Evolutionary conservation across 768 basidiomycete species (phyloP), one percentile per base, ranked within the genome.

Genomic region (Leucogyrophana mollusca): DNA sequence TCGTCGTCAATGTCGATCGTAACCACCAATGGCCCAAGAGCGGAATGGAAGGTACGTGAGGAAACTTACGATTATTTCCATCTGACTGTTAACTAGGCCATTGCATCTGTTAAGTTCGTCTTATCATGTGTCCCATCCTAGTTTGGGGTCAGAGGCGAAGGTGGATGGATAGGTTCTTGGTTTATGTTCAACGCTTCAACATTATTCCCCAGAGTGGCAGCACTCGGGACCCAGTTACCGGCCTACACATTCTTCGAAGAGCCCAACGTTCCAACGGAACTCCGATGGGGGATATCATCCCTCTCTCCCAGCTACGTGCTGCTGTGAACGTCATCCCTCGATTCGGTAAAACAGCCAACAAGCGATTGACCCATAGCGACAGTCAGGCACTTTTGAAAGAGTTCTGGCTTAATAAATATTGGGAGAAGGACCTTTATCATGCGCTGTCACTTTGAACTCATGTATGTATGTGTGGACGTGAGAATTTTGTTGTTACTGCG

Each of bases 121-220:
- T 61, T 4, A 43, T 60, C 11, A 49, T 61, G 49, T 21, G 41
- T 10, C 58, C 46, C 0, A 20, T 51, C 11, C n/a, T 14, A 24
- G 40, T 45, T 17, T 35, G 10, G 20, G 32, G 34, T 30, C 27
- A 30, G 27, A 30, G 27, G 23, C 23, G 23, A 4, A 16, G 5
- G 23, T 40, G 40, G 40, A 9, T 2, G 16, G 23, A 40, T 24
- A 3, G 1, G 13, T 59, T 52, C 34, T 25, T 59, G 16, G 48
- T 47, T 8, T 60, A 58, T 40, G 47, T 53, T 3, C 49, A 54
- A 16, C 42, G 42, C 3, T 60, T 58, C 20, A 40, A 53, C 27
- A 45, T 56, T 16, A 27, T 59, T 11, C 34, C 47, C 4, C 55
- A 51, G 38, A 21, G 14, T 6, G 27, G 45, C 35, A 25, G 34